Conservation (phyloP, 192 early-diverging fungal genomes). For the Physocladia obscura region DNA sequence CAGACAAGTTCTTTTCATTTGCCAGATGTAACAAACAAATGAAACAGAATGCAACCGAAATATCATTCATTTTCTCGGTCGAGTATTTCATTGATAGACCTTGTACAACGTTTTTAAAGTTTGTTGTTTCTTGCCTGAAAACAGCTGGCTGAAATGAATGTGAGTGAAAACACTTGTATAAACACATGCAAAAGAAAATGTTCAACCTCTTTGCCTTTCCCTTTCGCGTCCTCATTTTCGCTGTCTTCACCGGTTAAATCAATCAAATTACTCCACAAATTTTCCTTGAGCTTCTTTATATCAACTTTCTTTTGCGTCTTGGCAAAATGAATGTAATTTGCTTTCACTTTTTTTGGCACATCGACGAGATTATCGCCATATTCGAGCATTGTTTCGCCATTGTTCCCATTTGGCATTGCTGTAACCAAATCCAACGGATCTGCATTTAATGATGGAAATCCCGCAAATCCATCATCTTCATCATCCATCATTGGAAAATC, state of each 20-base stretch:
- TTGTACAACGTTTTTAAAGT: constrained; percentile 74
- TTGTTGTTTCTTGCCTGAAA: background rate
- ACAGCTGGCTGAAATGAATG: too few species aligned
- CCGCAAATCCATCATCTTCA: too few species aligned
- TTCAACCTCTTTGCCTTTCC: background rate
- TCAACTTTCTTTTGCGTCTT: constrained; percentile 90
- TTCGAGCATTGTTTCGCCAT: constrained; percentile 25
- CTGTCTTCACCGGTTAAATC: constrained; percentile 17
- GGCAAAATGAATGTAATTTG: constrained; percentile 67
- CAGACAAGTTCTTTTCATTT: constrained; percentile 82
- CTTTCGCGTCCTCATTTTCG: constrained; percentile 15
- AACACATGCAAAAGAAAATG: background rate
- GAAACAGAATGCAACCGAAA: constrained; percentile 96
- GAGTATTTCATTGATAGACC: constrained; percentile 75
- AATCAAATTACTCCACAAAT: constrained; percentile 78
- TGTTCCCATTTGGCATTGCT: background rate
- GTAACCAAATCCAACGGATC: background rate
- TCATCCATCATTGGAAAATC: too few species aligned
- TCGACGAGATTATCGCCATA: constrained; percentile 50
- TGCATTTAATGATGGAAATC: too few species aligned
- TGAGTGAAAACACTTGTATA: background rate
- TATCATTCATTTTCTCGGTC: constrained; percentile 77
- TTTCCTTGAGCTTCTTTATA: constrained; percentile 94
- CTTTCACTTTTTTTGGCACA: constrained; percentile 51
- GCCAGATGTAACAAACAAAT: constrained; percentile 95